These are phyloP conservation scores for Avicennia marina DNA, from an alignment of 257 asterid species.

Conservation along the genomic window DNA sequence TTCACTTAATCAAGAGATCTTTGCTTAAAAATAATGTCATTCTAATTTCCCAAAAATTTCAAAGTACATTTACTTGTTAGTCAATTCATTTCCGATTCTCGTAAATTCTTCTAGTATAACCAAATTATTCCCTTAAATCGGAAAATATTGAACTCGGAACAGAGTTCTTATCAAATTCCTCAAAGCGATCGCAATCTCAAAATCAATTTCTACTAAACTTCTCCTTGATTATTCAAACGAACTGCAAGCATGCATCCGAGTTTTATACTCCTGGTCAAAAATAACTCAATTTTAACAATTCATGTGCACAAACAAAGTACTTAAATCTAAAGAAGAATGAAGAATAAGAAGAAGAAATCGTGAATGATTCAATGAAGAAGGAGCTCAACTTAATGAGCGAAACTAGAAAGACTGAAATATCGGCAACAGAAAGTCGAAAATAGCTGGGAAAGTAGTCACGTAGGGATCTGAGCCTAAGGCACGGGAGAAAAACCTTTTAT, in stretches of 20 bases:
- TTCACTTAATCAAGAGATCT: slow-evolving; percentile 17
- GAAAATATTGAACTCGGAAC: neutral
- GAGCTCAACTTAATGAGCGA: slow-evolving; percentile 9
- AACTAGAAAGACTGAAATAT: neutral
- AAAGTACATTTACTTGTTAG: slow-evolving; percentile 11
- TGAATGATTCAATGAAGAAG: neutral
- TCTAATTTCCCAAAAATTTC: neutral
- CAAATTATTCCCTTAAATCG: slow-evolving; percentile 13
- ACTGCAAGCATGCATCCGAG: neutral
- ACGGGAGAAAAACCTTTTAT: neutral
- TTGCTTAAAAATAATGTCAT: slow-evolving; percentile 1
- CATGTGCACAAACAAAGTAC: too few species aligned
- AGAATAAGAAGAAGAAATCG: neutral
- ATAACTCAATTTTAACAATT: slow-evolving; percentile 7
- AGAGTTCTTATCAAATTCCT: slow-evolving; percentile 14
- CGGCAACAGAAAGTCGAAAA: slow-evolving; percentile 13
- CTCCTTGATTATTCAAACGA: slow-evolving; percentile 2
- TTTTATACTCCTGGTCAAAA: neutral
- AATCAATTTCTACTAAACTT: slow-evolving; percentile 17
- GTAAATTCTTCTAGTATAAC: neutral
- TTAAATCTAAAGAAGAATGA: neutral
- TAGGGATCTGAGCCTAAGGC: slow-evolving; percentile 14
- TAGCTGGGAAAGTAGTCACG: slow-evolving; percentile 7
- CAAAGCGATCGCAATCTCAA: slow-evolving; percentile 24
- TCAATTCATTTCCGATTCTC: slow-evolving; percentile 16